These are phyloP conservation scores for Adansonia rubrostipa DNA, from an alignment of 441 rosid species.

Conservation along the genomic window DNA sequence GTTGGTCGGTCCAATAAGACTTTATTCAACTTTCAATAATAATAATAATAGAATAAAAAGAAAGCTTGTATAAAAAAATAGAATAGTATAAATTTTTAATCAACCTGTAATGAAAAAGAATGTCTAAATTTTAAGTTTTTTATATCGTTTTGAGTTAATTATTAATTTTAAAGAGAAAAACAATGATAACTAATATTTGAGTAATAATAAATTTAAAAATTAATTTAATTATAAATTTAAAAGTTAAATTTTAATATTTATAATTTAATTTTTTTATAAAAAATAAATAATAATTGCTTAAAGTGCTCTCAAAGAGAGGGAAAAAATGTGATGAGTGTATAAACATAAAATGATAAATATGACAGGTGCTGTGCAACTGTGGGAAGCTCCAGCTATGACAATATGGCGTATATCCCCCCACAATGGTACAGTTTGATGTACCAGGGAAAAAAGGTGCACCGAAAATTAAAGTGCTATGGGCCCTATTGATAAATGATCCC, in stretches of 20 bases:
- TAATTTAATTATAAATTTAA: too few species aligned
- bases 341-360: constrained; percentile 19
- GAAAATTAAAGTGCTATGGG: constrained; percentile 26
- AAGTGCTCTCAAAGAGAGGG: not conserved
- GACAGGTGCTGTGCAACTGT: constrained; percentile 17
- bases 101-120: not conserved
- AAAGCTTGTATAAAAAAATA: not conserved
- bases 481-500: constrained; percentile 26
- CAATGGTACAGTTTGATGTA: constrained; percentile 11
- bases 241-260: too few species aligned
- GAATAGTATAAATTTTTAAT: too few species aligned
- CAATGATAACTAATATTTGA: not conserved
- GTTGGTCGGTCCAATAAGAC: constrained; percentile 11
- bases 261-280: too few species aligned
- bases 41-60: too few species aligned
- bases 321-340: not conserved
- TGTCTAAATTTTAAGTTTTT: not conserved
- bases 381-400: not conserved
- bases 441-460: not conserved
- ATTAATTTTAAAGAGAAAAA: not conserved
- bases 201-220: not conserved
- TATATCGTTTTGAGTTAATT: not conserved
- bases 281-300: not conserved
- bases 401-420: constrained; percentile 9
- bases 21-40: not conserved